phyloP scores from a whole-genome alignment of 2,329 filamentous ascomycete species.

The Neoarthrinium moseri region DNA sequence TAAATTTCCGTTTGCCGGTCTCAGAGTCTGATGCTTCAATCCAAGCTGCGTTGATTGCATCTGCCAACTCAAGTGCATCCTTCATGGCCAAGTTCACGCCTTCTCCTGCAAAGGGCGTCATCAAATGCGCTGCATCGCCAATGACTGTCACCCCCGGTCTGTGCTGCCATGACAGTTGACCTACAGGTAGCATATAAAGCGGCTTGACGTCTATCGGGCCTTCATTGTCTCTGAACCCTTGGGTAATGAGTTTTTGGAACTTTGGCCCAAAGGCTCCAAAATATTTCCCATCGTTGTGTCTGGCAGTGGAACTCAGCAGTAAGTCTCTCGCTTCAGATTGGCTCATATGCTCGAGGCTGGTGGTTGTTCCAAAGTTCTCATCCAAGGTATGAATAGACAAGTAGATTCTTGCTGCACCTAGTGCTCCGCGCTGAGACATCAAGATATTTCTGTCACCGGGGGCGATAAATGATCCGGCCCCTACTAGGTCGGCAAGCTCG shows the following conservation, averaged over 20 bases:
- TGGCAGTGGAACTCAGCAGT: slow-evolving; percentile 2
- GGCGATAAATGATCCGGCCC: background rate
- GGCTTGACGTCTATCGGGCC: slow-evolving; percentile 6
- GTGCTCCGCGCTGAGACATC: background rate
- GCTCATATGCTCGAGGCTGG: slow-evolving; percentile 8
- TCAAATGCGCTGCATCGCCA: slow-evolving; percentile 50
- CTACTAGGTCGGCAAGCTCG: slow-evolving; percentile 3
- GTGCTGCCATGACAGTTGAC: slow-evolving; percentile 17
- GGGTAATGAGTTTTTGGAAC: background rate
- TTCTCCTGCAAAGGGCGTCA: slow-evolving; percentile 46
- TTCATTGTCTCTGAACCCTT: background rate
- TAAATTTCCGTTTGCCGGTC: background rate
- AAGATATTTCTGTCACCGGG: slow-evolving; percentile 2
- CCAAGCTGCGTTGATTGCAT: background rate
- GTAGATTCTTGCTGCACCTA: slow-evolving; percentile 26
- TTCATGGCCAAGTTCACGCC: slow-evolving; percentile 49
- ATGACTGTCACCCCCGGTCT: slow-evolving; percentile 44
- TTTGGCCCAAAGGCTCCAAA: slow-evolving; percentile 4
- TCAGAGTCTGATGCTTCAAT: background rate
- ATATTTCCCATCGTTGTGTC: background rate
- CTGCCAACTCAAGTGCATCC: slow-evolving; percentile 39
- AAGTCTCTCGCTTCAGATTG: slow-evolving; percentile 1
- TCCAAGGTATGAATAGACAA: slow-evolving; percentile 21
- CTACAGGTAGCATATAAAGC: slow-evolving; percentile 23
- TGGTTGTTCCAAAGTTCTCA: slow-evolving; percentile 17